phyloP scores from a whole-genome alignment of 257 asterid species.

The Solanum corneliomulleri region DNA sequence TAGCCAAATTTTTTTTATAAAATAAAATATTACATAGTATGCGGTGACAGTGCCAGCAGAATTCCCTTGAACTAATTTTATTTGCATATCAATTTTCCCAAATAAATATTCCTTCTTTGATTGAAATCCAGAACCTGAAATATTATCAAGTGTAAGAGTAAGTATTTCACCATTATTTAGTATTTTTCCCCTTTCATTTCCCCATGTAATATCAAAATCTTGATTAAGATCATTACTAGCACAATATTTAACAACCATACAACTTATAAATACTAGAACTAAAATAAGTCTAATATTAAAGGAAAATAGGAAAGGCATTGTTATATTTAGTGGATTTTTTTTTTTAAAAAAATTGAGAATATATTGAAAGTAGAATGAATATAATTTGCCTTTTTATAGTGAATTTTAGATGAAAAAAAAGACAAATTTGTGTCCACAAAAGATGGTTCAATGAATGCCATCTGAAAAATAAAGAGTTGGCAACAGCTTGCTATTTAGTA shows the following conservation, averaged over 20 bases:
- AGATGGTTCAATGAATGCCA: slow-evolving; percentile 6
- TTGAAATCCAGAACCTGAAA: slow-evolving; percentile 55
- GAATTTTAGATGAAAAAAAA: neutral
- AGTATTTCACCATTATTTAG: slow-evolving; percentile 48
- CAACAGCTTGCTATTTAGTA: slow-evolving; percentile 9
- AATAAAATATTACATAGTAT: slow-evolving; percentile 25
- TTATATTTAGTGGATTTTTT: no score
- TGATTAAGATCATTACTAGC: slow-evolving; percentile 16
- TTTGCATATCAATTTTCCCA: slow-evolving; percentile 28
- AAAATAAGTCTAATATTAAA: neutral
- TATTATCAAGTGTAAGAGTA: slow-evolving; percentile 37
- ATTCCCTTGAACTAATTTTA: slow-evolving; percentile 55
- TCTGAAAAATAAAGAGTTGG: slow-evolving; percentile 8
- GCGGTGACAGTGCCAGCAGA: slow-evolving; percentile 74
- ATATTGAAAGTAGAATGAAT: neutral
- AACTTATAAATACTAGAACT: neutral
- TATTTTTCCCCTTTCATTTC: slow-evolving; percentile 38
- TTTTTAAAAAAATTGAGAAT: neutral
- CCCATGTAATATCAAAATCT: slow-evolving; percentile 59
- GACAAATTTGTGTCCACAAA: neutral
- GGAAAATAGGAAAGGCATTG: slow-evolving; percentile 9
- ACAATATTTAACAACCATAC: neutral
- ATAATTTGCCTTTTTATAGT: neutral
- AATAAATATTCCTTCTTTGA: slow-evolving; percentile 43
- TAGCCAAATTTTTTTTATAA: neutral